phyloP scores from a whole-genome alignment of 2,329 filamentous ascomycete species.

The Xylaria sp. region DNA sequence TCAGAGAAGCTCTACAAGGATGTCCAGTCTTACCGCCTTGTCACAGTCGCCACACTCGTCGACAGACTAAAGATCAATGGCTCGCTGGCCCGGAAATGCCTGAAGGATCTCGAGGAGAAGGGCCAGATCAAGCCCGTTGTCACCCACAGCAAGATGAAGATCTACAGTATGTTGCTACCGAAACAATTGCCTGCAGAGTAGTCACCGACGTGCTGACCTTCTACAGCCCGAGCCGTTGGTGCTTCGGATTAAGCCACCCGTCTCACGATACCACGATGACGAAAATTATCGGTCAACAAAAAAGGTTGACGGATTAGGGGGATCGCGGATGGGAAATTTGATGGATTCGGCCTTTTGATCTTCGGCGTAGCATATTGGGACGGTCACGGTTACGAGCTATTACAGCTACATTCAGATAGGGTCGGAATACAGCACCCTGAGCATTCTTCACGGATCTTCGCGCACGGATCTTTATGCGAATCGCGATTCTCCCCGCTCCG shows the following conservation, averaged over 20 bases:
- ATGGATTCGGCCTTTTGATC: conserved; percentile 52
- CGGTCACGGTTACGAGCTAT: conserved; percentile 49
- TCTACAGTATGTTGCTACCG: conserved; percentile 78
- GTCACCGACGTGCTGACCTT: conserved; percentile 33
- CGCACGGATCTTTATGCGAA: conserved; percentile 20
- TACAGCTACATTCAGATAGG: conserved; percentile 50
- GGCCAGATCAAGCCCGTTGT: conserved; percentile 98
- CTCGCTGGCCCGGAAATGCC: conserved; percentile 89
- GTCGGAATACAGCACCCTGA: conserved; percentile 48
- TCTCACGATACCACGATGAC: conserved; percentile 52
- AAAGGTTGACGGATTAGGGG: conserved; percentile 45
- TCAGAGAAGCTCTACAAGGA: conserved; percentile 99
- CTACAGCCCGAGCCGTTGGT: conserved; percentile 50
- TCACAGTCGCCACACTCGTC: conserved; percentile 98
- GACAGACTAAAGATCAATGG: conserved; percentile 99
- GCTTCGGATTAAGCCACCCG: conserved; percentile 50
- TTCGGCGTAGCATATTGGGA: conserved; percentile 52
- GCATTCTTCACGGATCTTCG: conserved; percentile 42
- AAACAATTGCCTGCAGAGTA: background rate
- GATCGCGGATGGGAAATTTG: conserved; percentile 47
- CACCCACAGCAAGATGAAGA: conserved; percentile 95
- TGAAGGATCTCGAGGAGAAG: conserved; percentile 96
- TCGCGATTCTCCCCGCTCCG: conserved; percentile 26
- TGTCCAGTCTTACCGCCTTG: conserved; percentile 99
- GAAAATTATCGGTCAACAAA: conserved; percentile 46